These are phyloP conservation scores for Colletotrichum sp. DNA, from an alignment of 2,329 filamentous ascomycete species.

Conservation along the genomic window DNA sequence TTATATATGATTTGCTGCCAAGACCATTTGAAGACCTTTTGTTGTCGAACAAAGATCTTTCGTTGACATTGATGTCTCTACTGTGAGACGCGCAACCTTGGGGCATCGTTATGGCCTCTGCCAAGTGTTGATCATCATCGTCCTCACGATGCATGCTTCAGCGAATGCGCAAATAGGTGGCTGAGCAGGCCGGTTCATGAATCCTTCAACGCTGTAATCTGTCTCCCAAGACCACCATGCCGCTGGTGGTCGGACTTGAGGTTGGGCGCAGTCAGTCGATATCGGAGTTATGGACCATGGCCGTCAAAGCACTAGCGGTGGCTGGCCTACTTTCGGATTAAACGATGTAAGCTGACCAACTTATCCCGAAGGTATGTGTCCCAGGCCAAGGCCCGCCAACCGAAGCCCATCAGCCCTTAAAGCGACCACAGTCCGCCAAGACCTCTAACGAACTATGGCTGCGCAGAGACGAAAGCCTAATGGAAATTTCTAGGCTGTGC, in stretches of 20 bases:
- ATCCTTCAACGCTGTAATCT: neutral
- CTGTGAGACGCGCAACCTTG: neutral
- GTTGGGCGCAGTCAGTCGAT: neutral
- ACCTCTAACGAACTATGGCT: neutral
- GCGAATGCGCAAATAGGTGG: neutral
- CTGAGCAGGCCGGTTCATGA: neutral
- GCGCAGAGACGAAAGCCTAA: neutral
- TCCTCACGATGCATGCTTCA: neutral
- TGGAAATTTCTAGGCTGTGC: neutral
- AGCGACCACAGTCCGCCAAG: neutral
- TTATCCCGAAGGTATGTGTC: neutral
- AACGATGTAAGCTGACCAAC: neutral
- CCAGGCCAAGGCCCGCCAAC: neutral
- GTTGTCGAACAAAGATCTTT: neutral
- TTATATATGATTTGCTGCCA: neutral
- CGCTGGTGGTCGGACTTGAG: neutral
- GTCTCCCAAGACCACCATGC: neutral
- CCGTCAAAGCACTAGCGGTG: no score
- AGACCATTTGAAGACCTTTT: neutral
- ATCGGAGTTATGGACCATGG: neutral
- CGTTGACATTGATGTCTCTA: accelerated
- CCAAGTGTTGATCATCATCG: neutral
- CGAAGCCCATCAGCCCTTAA: neutral
- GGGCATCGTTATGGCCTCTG: neutral
- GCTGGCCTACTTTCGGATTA: neutral